Evolutionary conservation across 306 rosid genomes (phyloP).

Genomic region (Aeschynomene evenia): DNA sequence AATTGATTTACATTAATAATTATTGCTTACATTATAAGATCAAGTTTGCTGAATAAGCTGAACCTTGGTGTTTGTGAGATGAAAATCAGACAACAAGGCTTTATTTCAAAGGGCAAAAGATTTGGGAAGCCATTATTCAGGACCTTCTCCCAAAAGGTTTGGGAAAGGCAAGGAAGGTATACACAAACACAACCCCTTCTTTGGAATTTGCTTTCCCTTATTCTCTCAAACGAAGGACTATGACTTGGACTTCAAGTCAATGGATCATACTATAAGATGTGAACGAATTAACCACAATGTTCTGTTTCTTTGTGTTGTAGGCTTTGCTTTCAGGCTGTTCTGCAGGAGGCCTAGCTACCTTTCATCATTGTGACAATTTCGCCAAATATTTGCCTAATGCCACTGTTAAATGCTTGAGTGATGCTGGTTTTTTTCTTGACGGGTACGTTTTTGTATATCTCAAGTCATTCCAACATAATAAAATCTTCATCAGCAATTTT

Average conservation of each 20-base stretch:
- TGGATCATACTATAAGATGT: conserved; percentile 8
- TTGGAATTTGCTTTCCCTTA: neutral
- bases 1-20: neutral
- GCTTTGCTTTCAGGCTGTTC: conserved; percentile 97
- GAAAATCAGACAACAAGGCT: conserved; percentile 70
- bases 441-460: conserved; percentile 37
- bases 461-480: neutral
- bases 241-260: conserved; percentile 3
- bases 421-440: conserved; percentile 95
- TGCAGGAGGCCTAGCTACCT: conserved; percentile 92
- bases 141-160: conserved; percentile 89
- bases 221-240: neutral
- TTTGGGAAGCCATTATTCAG: conserved; percentile 89
- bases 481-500: conserved; percentile 20
- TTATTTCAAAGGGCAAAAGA: conserved; percentile 91
- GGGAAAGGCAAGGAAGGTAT: conserved; percentile 73
- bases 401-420: conserved; percentile 84
- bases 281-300: neutral
- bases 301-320: conserved; percentile 43
- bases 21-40: neutral
- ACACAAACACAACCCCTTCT: neutral
- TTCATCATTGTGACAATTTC: conserved; percentile 80
- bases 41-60: neutral
- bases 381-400: conserved; percentile 66
- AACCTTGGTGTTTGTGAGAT: conserved; percentile 33